Conservation (phyloP, 306 rosid genomes). For the Rubus parviflorus region DNA sequence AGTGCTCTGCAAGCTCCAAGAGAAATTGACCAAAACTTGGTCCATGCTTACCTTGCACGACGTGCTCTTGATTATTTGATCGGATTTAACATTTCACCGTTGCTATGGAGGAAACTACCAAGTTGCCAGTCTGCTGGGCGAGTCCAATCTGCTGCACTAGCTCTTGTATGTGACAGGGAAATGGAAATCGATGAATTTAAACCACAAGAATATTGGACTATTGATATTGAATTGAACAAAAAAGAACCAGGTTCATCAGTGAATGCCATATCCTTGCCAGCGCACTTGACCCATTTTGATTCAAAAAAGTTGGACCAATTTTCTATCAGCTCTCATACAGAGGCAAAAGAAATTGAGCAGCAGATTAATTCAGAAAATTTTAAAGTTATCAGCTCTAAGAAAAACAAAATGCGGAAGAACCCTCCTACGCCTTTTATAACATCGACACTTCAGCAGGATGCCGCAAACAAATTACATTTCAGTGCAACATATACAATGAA, state of each 20-base stretch:
- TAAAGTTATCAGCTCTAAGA: constrained; percentile 57
- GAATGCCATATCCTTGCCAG: constrained; percentile 41
- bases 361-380: constrained; percentile 49
- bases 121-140: constrained; percentile 98
- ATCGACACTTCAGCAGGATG: constrained; percentile 99
- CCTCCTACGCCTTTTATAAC: constrained; percentile 94
- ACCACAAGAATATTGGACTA: constrained; percentile 80
- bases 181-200: constrained; percentile 83
- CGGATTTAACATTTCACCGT: constrained; percentile 93
- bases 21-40: constrained; percentile 74
- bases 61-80: constrained; percentile 98
- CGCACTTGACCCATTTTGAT: constrained; percentile 72
- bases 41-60: constrained; percentile 92
- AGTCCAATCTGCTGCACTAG: constrained; percentile 96
- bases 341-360: constrained; percentile 58
- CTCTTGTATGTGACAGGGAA: constrained; percentile 94
- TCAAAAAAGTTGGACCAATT: constrained; percentile 69
- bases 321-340: constrained; percentile 57
- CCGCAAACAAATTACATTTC: constrained; percentile 79
- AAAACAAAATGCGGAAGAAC: constrained; percentile 59
- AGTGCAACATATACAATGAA: constrained; percentile 71
- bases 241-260: constrained; percentile 31
- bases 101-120: constrained; percentile 95
- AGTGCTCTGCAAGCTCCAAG: constrained; percentile 78
- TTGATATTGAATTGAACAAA: constrained; percentile 45